phyloP scores from a whole-genome alignment of 129 eudicot genomes.

The Flaveria robusta region DNA sequence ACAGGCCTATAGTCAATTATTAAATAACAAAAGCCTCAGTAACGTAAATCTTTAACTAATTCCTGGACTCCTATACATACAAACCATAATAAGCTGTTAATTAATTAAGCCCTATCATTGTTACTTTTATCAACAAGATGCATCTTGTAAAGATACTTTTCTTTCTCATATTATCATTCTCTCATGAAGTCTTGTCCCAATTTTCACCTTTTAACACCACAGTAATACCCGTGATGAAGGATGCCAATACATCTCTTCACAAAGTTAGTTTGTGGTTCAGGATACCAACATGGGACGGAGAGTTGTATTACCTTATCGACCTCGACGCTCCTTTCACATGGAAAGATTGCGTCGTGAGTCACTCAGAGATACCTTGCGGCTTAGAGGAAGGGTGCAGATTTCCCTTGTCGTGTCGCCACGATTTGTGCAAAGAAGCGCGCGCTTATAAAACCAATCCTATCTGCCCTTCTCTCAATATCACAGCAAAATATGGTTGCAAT shows the following conservation, averaged over 20 bases:
- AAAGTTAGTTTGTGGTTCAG: neutral
- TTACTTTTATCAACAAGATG: neutral
- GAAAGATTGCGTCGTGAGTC: slow-evolving; percentile 29
- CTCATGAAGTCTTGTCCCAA: slow-evolving; percentile 28
- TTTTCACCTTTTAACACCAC: slow-evolving; percentile 24
- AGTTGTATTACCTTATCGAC: slow-evolving; percentile 38
- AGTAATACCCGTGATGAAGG: slow-evolving; percentile 38
- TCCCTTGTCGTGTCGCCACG: slow-evolving; percentile 24
- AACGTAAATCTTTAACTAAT: neutral
- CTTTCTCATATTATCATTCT: neutral
- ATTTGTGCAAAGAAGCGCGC: slow-evolving; percentile 37
- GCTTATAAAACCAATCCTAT: slow-evolving; percentile 8
- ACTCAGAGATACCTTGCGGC: neutral
- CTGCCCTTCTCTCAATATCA: slow-evolving; percentile 20
- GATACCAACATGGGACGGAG: neutral
- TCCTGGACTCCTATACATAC: neutral
- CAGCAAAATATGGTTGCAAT: slow-evolving; percentile 11
- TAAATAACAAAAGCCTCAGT: too few relatives aligned
- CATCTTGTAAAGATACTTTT: neutral
- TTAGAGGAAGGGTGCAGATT: slow-evolving; percentile 4
- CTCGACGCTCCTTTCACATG: slow-evolving; percentile 46
- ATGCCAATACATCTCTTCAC: slow-evolving; percentile 36
- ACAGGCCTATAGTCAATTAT: too few relatives aligned
- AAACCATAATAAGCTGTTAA: neutral
- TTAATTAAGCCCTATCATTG: neutral